Base-by-base conservation (phyloP, 352 stramenopile species). In the Phytophthora fragariaefolia region DNA sequence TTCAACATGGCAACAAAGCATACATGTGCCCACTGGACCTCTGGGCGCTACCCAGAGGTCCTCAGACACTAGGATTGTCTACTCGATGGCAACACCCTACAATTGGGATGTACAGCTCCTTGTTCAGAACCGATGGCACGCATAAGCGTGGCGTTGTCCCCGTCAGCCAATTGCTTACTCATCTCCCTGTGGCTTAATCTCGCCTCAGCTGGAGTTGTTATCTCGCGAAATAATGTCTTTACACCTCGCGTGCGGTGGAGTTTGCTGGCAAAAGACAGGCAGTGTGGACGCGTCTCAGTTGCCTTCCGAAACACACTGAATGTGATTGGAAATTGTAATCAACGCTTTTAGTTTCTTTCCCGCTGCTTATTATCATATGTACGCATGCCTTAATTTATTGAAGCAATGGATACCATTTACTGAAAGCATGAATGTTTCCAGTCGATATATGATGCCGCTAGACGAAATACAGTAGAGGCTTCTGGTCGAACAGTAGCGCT, bases 291-390 rank as follows among this genome's bases (percentile, higher is more conserved):
- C 57, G 57, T 64, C 46, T 64, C 57, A 64, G 20, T 57, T 63
- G 30, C 18, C 42, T 7, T 10, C 18, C 40, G 10, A 26, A 48
- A 4, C 13, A 57, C 57, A 32, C 13, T 15, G 18, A 40, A 50
- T 27, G 28, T n/a, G 15, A 28, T 9, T 30, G 20, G 30, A 58
- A 49, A n/a, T 20, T n/a, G 57, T 51, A 64, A 64, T 58, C 57
- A 57, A 52, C 18, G n/a, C n/a, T 43, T 64, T 27, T 48, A 38
- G 48, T 47, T 43, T 53, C 38, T 20, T 66, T 66, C 58, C 58
- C 48, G 58, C 24, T 8, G 24, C n/a, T n/a, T n/a, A n/a, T n/a
- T n/a, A n/a, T n/a, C n/a, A n/a, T n/a, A n/a, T n/a, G n/a, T n/a
- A n/a, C n/a, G n/a, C n/a, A n/a, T n/a, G n/a, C n/a, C n/a, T n/a